Evolutionary conservation across 768 basidiomycete species (phyloP).

Genomic region (Calvatia gigantea): DNA sequence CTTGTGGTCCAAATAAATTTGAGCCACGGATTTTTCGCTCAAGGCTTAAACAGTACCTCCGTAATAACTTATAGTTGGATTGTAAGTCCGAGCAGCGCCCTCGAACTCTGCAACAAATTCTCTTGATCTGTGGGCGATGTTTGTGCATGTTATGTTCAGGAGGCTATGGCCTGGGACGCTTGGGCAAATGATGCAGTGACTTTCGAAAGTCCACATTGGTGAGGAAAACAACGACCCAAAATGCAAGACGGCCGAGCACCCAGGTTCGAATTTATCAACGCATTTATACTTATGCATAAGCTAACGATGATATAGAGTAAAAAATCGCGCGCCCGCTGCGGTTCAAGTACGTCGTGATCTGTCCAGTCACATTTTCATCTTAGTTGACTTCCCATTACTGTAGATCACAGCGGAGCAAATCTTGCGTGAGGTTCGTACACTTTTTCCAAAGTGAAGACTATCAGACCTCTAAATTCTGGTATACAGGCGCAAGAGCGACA

Average conservation of each 20-base stretch:
- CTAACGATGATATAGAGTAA: constrained; percentile 55
- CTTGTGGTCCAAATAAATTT: too few relatives aligned
- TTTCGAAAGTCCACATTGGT: neutral
- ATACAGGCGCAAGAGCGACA: constrained; percentile 93
- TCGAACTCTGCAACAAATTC: too few relatives aligned
- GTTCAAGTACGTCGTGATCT: constrained; percentile 62
- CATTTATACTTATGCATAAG: neutral
- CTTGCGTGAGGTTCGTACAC: constrained; percentile 71
- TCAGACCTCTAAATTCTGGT: neutral
- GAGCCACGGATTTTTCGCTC: too few relatives aligned
- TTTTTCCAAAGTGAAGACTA: neutral
- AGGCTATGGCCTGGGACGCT: neutral
- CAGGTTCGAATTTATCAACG: constrained; percentile 37
- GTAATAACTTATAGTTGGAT: too few relatives aligned
- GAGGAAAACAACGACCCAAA: constrained; percentile 8
- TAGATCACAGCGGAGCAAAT: constrained; percentile 99
- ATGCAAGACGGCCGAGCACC: constrained; percentile 86
- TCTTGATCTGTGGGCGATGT: neutral
- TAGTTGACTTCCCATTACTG: constrained; percentile 12
- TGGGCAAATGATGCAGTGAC: neutral
- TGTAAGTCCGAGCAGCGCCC: too few relatives aligned
- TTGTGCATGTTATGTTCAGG: neutral
- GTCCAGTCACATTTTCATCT: neutral
- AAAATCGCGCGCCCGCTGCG: constrained; percentile 94
- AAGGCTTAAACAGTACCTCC: too few relatives aligned